Conservation (phyloP, 23 red algal species). For the Pyropia yezoensis region DNA sequence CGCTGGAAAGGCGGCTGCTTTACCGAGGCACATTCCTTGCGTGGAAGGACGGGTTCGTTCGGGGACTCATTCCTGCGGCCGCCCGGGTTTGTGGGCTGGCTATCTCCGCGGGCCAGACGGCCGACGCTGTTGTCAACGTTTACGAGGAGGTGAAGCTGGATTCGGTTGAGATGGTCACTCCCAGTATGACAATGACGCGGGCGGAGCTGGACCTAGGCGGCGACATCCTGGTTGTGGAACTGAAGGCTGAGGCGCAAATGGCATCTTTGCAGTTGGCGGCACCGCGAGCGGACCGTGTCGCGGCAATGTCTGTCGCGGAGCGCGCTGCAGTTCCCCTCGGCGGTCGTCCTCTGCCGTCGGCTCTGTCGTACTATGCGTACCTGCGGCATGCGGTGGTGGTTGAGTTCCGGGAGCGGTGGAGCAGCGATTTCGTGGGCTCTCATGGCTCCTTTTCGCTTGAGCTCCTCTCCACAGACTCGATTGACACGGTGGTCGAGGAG, state of each 20-base stretch:
- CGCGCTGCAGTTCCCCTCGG: constrained; percentile 30
- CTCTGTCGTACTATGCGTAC: constrained; percentile 31
- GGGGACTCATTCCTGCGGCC: constrained; percentile 5
- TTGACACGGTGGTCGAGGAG: constrained; percentile 17
- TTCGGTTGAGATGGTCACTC: not conserved
- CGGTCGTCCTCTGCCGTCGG: constrained; percentile 33
- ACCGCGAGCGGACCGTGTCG: constrained; percentile 9
- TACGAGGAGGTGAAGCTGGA: not conserved
- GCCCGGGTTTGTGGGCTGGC: constrained; percentile 12
- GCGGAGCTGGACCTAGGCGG: not conserved
- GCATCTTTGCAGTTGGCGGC: constrained; percentile 2
- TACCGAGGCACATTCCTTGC: too few species aligned
- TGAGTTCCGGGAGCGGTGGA: constrained; percentile 48
- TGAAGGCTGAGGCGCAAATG: not conserved
- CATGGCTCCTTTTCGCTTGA: constrained; percentile 49
- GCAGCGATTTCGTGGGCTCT: constrained; percentile 14
- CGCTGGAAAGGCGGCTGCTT: constrained; percentile 11
- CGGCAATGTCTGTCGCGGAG: constrained; percentile 23
- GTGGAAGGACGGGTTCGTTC: constrained; percentile 7
- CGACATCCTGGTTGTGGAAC: not conserved
- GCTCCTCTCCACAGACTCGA: constrained; percentile 45
- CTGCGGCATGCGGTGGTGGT: constrained; percentile 39
- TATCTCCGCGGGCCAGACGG: constrained; percentile 14
- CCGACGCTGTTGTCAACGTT: too few species aligned
- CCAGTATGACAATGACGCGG: constrained; percentile 1